Evolutionary conservation across 495 filamentous ascomycete genomes (phyloP).

Genomic region (Neurospora cerealis): DNA sequence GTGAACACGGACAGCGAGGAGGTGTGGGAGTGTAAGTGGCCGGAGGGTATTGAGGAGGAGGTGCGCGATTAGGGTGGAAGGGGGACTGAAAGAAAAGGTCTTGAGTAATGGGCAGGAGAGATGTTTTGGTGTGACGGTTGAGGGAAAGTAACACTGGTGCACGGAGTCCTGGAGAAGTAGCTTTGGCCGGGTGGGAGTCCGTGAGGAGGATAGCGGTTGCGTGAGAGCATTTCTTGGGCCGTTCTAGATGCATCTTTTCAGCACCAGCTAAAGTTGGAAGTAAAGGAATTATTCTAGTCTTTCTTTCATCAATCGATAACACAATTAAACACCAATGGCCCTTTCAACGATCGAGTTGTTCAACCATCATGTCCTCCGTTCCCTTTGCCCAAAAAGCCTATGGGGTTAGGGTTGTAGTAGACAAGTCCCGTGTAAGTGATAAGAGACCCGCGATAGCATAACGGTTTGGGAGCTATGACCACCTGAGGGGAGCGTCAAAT

Average conservation of each 20-base stretch:
- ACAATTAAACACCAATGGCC: not conserved
- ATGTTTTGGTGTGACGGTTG: not conserved
- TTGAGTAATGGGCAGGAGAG: not conserved
- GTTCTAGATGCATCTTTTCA: not conserved
- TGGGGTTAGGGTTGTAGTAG: not conserved
- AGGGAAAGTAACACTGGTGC: not conserved
- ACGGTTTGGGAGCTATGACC: not conserved
- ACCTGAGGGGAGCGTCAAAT: not conserved
- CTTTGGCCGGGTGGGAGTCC: not conserved
- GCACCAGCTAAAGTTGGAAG: not conserved
- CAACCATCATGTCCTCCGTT: not conserved
- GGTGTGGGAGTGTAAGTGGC: not conserved
- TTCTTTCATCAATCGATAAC: not conserved
- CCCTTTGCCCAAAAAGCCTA: not conserved
- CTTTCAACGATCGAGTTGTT: not conserved
- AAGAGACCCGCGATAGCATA: not conserved
- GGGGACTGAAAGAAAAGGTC: too few species aligned
- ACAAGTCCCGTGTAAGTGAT: not conserved
- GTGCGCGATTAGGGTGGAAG: not conserved
- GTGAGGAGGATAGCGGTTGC: not conserved
- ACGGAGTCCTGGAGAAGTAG: not conserved
- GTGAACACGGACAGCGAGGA: not conserved
- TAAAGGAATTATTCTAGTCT: rapidly evolving
- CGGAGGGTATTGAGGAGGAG: not conserved
- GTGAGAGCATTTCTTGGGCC: not conserved